Conservation (phyloP, 176 grass and related monocot species). For the Hordeum marinum region DNA sequence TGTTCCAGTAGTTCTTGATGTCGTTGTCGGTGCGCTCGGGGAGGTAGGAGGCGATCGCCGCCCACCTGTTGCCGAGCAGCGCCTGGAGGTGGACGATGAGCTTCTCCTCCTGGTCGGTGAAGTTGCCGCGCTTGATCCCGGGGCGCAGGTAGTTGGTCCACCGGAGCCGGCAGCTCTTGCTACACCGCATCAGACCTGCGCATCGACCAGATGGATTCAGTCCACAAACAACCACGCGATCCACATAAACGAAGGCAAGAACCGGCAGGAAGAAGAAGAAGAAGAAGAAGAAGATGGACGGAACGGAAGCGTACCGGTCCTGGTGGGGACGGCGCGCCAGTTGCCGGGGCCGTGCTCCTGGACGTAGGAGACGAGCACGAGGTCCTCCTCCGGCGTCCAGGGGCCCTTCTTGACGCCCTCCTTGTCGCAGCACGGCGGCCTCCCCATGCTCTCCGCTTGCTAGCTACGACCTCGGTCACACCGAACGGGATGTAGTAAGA, state of each 20-base stretch:
- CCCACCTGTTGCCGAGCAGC: slow-evolving; percentile 87
- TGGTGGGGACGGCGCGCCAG: slow-evolving; percentile 68
- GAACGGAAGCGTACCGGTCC: slow-evolving; percentile 30
- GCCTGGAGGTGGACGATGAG: slow-evolving; percentile 93
- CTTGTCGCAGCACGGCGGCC: slow-evolving; percentile 89
- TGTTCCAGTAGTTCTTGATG: slow-evolving; percentile 99
- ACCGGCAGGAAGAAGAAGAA: neutral
- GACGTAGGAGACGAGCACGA: slow-evolving; percentile 85
- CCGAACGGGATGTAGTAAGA: neutral
- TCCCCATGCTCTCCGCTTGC: slow-evolving; percentile 47
- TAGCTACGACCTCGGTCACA: neutral
- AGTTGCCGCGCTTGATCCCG: slow-evolving; percentile 87
- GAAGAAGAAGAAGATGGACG: neutral
- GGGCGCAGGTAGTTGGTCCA: slow-evolving; percentile 92
- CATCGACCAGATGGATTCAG: neutral
- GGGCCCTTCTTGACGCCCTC: slow-evolving; percentile 90
- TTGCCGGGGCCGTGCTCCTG: slow-evolving; percentile 86
- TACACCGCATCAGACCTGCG: slow-evolving; percentile 78
- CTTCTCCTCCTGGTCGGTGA: slow-evolving; percentile 86
- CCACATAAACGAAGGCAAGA: neutral
- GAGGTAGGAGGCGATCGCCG: slow-evolving; percentile 87
- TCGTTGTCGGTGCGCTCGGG: slow-evolving; percentile 95
- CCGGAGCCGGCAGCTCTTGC: slow-evolving; percentile 87
- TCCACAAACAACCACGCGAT: neutral
- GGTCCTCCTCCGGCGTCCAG: slow-evolving; percentile 94